A percentile compares a stretch with the other conserved stretches of the same genome.
Evolutionary conservation across 805 yeast genomes (phyloP).

Genomic region (Yamadazyma takamatsuzukensis): DNA sequence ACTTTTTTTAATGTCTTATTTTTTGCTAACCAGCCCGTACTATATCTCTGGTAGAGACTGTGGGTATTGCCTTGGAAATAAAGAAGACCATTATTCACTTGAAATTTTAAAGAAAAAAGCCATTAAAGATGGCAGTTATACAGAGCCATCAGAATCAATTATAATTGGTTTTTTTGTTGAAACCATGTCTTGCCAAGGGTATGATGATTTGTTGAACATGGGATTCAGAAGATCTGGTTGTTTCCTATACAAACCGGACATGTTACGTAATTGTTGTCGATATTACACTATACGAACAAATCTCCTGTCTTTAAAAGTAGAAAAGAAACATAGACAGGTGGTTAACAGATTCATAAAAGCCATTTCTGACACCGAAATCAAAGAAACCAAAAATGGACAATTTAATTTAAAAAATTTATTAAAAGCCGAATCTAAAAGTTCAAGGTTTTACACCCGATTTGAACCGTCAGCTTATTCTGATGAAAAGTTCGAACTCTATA

Average conservation of each 20-base stretch:
- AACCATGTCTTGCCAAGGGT: slow-evolving; percentile 47
- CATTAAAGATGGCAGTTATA: slow-evolving; percentile 10
- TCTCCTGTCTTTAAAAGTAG: slow-evolving; percentile 39
- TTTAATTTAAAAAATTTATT: slow-evolving; percentile 31
- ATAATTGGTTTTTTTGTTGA: slow-evolving; percentile 40
- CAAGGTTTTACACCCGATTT: slow-evolving; percentile 39
- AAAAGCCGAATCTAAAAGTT: slow-evolving; percentile 35
- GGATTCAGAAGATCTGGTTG: slow-evolving; percentile 82
- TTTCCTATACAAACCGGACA: slow-evolving; percentile 62
- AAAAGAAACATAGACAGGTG: slow-evolving; percentile 65
- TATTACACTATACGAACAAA: slow-evolving; percentile 72
- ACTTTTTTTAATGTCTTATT: too few species aligned
- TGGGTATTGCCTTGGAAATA: slow-evolving; percentile 67
- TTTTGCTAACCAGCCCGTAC: slow-evolving; percentile 43
- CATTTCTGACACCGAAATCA: slow-evolving; percentile 18
- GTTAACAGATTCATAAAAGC: slow-evolving; percentile 56
- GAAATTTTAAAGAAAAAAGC: slow-evolving; percentile 7
- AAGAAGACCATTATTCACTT: slow-evolving; percentile 37
- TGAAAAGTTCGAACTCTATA: slow-evolving; percentile 62
- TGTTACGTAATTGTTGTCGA: slow-evolving; percentile 71
- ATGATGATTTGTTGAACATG: slow-evolving; percentile 62
- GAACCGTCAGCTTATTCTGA: slow-evolving; percentile 50
- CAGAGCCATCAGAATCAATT: slow-evolving; percentile 18
- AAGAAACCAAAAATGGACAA: slow-evolving; percentile 3
- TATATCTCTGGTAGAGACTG: slow-evolving; percentile 48